Percentiles rank a stretch among this genome's conserved stretches.
Conservation (phyloP, 768 basidiomycete genomes). For the Roridomyces roridus region DNA sequence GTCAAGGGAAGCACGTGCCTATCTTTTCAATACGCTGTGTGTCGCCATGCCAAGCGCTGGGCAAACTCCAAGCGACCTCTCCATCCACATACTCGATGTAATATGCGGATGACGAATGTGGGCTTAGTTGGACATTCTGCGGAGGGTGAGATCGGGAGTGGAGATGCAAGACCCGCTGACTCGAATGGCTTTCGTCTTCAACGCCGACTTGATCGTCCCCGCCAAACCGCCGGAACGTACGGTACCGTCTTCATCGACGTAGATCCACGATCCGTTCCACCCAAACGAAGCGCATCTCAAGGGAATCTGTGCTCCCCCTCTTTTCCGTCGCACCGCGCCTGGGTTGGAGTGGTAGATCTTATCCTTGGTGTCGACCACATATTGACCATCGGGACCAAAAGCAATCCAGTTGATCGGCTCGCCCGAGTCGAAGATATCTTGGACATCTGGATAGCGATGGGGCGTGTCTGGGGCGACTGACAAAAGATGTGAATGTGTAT, state of each 20-base stretch:
- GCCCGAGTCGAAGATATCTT: neutral
- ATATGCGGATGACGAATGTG: neutral
- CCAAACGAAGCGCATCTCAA: neutral
- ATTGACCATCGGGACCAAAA: neutral
- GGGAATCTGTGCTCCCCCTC: neutral
- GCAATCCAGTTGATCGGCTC: neutral
- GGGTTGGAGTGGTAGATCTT: neutral
- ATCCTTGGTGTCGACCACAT: neutral
- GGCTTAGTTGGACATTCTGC: slow-evolving; percentile 1
- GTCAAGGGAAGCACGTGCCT: neutral
- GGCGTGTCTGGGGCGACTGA: neutral
- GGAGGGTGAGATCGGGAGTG: neutral
- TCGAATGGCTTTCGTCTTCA: neutral
- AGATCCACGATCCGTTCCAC: neutral
- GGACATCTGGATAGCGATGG: neutral
- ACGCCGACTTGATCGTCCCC: neutral
- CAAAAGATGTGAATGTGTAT: neutral
- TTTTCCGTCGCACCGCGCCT: neutral
- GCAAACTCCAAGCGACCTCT: neutral
- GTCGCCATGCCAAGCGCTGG: neutral
- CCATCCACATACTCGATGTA: slow-evolving; percentile 5
- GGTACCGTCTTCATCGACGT: neutral
- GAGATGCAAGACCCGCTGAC: neutral
- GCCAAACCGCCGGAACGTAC: neutral
- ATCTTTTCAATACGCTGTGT: slow-evolving; percentile 1